phyloP scores from a whole-genome alignment of 345 rosid species.

The Camelina sativa region DNA sequence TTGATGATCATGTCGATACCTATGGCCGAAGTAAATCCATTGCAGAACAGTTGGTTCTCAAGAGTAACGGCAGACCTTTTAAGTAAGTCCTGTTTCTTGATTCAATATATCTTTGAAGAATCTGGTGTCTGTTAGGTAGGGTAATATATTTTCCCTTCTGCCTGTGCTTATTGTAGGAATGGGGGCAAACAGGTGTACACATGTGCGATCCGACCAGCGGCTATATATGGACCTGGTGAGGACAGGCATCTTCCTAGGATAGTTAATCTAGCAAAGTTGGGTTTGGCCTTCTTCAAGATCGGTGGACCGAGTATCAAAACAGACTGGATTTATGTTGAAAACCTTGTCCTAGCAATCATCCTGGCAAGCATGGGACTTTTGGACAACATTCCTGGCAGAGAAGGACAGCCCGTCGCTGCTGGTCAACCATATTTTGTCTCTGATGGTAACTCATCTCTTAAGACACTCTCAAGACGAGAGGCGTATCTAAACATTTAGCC shows the following conservation, averaged over 20 bases:
- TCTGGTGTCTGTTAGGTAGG: background rate
- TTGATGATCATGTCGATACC: constrained; percentile 74
- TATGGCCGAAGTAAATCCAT: constrained; percentile 80
- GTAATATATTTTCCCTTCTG: background rate
- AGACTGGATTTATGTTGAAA: constrained; percentile 91
- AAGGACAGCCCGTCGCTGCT: constrained; percentile 75
- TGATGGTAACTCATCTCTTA: constrained; percentile 62
- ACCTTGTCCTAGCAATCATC: constrained; percentile 78
- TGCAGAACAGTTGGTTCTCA: constrained; percentile 85
- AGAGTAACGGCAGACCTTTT: constrained; percentile 69
- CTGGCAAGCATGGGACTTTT: constrained; percentile 92
- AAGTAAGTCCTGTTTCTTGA: constrained; percentile 58
- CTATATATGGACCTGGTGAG: constrained; percentile 95
- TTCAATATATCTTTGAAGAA: background rate
- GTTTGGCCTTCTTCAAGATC: constrained; percentile 62
- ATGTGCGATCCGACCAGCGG: constrained; percentile 90
- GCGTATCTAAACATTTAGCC: background rate
- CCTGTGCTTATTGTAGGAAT: constrained; percentile 49
- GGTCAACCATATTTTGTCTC: constrained; percentile 94
- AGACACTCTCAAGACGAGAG: background rate
- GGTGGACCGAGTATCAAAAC: constrained; percentile 75
- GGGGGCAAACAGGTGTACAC: constrained; percentile 64
- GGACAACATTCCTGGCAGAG: constrained; percentile 80
- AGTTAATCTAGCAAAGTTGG: constrained; percentile 67
- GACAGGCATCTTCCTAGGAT: constrained; percentile 93